Evolutionary conservation across 2,329 filamentous ascomycete species (phyloP).

Genomic region (Aspergillus novoparasiticus): DNA sequence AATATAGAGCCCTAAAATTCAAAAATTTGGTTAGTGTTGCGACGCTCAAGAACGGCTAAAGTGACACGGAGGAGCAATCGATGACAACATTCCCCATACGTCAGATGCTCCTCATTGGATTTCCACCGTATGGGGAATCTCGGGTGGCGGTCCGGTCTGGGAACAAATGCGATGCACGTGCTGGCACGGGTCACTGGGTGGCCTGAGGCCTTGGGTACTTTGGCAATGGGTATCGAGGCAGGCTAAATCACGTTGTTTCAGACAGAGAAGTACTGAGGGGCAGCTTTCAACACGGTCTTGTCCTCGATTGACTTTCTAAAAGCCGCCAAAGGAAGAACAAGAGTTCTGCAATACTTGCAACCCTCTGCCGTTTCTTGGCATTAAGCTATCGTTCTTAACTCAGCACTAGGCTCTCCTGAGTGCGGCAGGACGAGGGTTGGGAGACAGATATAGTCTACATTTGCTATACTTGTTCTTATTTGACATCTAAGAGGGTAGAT

Average conservation of each 20-base stretch:
- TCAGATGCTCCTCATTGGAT: not conserved
- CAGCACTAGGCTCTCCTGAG: not conserved
- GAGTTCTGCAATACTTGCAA: not conserved
- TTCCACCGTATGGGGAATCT: conserved; percentile 1
- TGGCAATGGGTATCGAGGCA: not conserved
- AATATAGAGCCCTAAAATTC: too few species aligned
- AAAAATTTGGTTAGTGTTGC: too few species aligned
- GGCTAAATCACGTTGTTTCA: not conserved
- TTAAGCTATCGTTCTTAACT: not conserved
- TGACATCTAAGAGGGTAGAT: not conserved
- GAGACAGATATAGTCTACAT: not conserved
- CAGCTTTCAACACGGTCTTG: not conserved
- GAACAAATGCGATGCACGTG: conserved; percentile 10
- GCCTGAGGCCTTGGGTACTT: conserved; percentile 10
- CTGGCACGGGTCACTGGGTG: conserved; percentile 17
- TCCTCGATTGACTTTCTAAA: not conserved
- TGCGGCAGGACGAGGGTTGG: not conserved
- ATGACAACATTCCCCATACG: conserved; percentile 3
- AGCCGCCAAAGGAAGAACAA: not conserved
- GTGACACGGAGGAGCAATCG: not conserved
- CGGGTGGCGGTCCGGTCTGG: conserved; percentile 10
- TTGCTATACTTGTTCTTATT: too few species aligned
- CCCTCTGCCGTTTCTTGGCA: conserved; percentile 1
- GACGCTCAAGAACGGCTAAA: too few species aligned
- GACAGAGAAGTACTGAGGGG: not conserved